Evolutionary conservation across 2,329 filamentous ascomycete species (phyloP).

Genomic region (Cordyceps farinosa): DNA sequence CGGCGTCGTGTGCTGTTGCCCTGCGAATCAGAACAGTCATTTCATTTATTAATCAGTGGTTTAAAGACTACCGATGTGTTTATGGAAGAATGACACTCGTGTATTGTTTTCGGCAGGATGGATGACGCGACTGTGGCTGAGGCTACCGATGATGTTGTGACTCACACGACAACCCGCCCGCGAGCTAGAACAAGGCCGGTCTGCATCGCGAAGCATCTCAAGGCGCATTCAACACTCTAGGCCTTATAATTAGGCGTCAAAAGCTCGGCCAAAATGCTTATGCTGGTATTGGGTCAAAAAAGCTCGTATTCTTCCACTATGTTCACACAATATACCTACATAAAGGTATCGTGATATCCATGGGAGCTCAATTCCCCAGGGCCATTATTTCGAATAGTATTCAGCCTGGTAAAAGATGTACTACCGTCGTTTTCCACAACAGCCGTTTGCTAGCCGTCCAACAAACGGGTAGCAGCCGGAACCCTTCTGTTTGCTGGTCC

Average conservation of each 20-base stretch:
- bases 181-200: neutral
- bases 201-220: neutral
- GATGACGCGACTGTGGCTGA: neutral
- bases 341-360: neutral
- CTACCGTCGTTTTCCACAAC: neutral
- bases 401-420: too few relatives aligned
- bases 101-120: neutral
- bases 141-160: neutral
- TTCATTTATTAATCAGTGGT: too few relatives aligned
- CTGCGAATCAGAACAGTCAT: neutral
- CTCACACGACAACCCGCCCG: neutral
- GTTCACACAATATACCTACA: neutral
- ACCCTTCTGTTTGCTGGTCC: neutral
- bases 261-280: neutral
- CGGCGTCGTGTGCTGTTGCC: neutral
- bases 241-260: neutral
- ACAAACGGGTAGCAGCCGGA: neutral
- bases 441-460: neutral
- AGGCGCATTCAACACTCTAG: too few relatives aligned
- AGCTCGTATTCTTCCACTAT: neutral
- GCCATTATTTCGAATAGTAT: too few relatives aligned
- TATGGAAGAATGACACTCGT: neutral
- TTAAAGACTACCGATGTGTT: neutral
- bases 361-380: too few relatives aligned
- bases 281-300: neutral